Conservation (phyloP, 2,329 filamentous ascomycete genomes). For the Xylariales sp. region DNA sequence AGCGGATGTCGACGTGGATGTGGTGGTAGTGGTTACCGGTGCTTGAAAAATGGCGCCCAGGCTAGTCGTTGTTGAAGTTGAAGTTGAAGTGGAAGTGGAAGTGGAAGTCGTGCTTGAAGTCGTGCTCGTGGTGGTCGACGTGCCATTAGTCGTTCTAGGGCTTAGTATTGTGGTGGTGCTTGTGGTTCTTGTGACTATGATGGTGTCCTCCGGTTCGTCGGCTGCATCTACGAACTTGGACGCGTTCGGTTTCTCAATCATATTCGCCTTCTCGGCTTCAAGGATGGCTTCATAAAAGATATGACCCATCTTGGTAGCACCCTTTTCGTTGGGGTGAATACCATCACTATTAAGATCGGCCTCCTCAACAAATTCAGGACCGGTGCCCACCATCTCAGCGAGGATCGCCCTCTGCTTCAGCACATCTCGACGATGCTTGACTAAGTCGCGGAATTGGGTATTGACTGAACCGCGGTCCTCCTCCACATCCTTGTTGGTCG, state of each 20-base stretch:
- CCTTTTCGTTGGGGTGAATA: constrained; percentile 3
- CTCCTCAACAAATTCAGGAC: not conserved
- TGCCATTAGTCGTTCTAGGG: too few relatives aligned
- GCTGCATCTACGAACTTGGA: too few relatives aligned
- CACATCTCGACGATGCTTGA: not conserved
- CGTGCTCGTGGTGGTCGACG: too few relatives aligned
- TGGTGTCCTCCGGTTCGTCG: too few relatives aligned
- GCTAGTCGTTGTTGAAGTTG: too few relatives aligned
- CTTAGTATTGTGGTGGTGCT: too few relatives aligned
- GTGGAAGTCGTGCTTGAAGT: too few relatives aligned
- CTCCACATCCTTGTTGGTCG: not conserved
- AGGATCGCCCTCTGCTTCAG: not conserved
- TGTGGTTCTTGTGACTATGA: too few relatives aligned
- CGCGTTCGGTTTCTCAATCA: not conserved
- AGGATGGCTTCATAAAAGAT: constrained; percentile 5
- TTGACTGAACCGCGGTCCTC: not conserved
- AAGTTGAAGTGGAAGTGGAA: too few relatives aligned
- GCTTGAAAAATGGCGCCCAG: too few relatives aligned
- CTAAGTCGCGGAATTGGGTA: not conserved
- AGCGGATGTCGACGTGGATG: too few relatives aligned
- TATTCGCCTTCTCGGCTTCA: not conserved
- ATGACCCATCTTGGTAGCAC: not conserved
- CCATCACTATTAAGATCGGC: constrained; percentile 1
- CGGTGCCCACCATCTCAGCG: not conserved
- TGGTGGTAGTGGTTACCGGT: too few relatives aligned